phyloP scores from a whole-genome alignment of 1,139 yeast genomes.

The Magnusiomyces sp. region DNA sequence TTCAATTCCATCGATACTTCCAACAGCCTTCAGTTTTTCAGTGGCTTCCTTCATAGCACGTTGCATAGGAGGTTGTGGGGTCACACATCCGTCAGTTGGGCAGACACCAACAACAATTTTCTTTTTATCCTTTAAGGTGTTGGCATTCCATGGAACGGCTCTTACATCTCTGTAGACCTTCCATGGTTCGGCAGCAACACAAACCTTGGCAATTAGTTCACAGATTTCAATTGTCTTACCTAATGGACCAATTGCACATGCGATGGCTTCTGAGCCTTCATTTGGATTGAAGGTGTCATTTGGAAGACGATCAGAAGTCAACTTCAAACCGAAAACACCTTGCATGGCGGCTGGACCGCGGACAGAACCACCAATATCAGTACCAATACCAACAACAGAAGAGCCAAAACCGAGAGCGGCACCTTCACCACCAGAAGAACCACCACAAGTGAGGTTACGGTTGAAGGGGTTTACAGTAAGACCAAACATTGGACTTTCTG shows the following conservation, averaged over 20 bases:
- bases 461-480: slow-evolving; percentile 47
- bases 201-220: slow-evolving; percentile 45
- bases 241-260: slow-evolving; percentile 42
- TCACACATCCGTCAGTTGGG: slow-evolving; percentile 31
- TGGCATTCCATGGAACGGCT: slow-evolving; percentile 43
- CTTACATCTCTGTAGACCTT: slow-evolving; percentile 40
- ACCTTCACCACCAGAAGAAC: slow-evolving; percentile 77
- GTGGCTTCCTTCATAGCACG: slow-evolving; percentile 34
- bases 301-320: slow-evolving; percentile 47
- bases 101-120: slow-evolving; percentile 31
- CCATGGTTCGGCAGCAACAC: slow-evolving; percentile 52
- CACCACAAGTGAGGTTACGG: slow-evolving; percentile 51
- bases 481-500: slow-evolving; percentile 23
- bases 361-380: slow-evolving; percentile 75
- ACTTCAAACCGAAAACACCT: slow-evolving; percentile 57
- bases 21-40: slow-evolving; percentile 31
- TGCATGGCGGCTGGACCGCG: slow-evolving; percentile 69
- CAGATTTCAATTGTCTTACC: slow-evolving; percentile 47
- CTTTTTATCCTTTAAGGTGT: slow-evolving; percentile 33
- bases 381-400: slow-evolving; percentile 59
- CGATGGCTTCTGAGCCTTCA: slow-evolving; percentile 40
- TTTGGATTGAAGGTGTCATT: slow-evolving; percentile 39
- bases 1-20: slow-evolving; percentile 24
- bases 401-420: slow-evolving; percentile 49
- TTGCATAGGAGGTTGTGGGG: slow-evolving; percentile 44